Evolutionary conservation across 257 asterid species (phyloP).

Genomic region (Capsicum pubescens): DNA sequence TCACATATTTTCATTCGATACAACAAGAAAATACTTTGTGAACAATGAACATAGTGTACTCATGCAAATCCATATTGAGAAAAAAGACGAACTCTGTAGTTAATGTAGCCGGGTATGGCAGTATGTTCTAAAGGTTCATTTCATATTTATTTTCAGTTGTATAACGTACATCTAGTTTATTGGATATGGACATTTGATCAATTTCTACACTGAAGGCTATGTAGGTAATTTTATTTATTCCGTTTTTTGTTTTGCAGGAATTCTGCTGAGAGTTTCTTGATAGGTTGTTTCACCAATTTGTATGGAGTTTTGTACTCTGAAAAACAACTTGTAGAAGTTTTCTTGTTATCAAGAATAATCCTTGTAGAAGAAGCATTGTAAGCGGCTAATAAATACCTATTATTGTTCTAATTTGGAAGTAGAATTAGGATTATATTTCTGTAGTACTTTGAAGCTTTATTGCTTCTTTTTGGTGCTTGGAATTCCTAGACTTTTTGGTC

Average conservation of each 20-base stretch:
- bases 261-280: constrained; percentile 1
- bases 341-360: constrained; percentile 23
- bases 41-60: neutral
- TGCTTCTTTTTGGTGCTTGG: constrained; percentile 25
- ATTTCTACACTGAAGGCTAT: neutral
- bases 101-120: neutral
- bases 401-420: constrained; percentile 14
- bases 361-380: constrained; percentile 27
- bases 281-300: constrained; percentile 11
- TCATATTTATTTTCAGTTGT: constrained; percentile 19
- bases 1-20: neutral
- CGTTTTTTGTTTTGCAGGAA: constrained; percentile 18
- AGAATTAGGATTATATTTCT: constrained; percentile 11
- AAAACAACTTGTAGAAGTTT: constrained; percentile 22
- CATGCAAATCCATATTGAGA: neutral
- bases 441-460: neutral
- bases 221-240: neutral
- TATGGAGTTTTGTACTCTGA: neutral
- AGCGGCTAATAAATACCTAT: constrained; percentile 25
- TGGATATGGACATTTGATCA: neutral
- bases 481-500: neutral
- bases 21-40: neutral
- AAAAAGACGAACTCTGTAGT: neutral
- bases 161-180: constrained; percentile 8
- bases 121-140: neutral